These are phyloP conservation scores for Sphagnurus paluster DNA, from an alignment of 1,284 basidiomycete genomes.

Conservation along the genomic window DNA sequence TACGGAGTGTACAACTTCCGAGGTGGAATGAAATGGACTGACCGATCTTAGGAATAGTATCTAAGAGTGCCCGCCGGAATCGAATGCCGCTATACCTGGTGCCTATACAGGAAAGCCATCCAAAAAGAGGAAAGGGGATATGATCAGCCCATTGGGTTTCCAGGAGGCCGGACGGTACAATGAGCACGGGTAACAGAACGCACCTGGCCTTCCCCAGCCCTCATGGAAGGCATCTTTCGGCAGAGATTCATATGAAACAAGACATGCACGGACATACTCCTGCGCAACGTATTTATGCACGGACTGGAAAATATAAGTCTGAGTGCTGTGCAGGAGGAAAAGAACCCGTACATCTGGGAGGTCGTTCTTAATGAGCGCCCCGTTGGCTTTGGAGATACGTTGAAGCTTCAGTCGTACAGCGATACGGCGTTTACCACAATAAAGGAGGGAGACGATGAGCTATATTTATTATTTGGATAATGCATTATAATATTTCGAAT, in stretches of 20 bases:
- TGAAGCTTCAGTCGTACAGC: slow-evolving; percentile 61
- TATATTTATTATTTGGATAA: slow-evolving; percentile 23
- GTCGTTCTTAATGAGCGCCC: slow-evolving; percentile 60
- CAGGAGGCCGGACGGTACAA: background rate
- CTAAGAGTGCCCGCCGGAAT: slow-evolving; percentile 64
- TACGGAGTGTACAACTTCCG: background rate
- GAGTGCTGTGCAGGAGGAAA: background rate
- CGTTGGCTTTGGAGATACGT: slow-evolving; percentile 72
- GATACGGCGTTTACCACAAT: slow-evolving; percentile 68
- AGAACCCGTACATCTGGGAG: slow-evolving; percentile 61
- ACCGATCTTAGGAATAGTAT: slow-evolving; percentile 70
- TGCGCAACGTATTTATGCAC: slow-evolving; percentile 75
- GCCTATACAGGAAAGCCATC: slow-evolving; percentile 34
- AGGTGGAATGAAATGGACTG: slow-evolving; percentile 21
- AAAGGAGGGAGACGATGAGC: slow-evolving; percentile 54
- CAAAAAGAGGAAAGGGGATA: background rate
- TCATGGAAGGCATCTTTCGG: slow-evolving; percentile 72
- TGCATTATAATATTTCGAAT: too few species aligned
- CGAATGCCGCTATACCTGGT: slow-evolving; percentile 58
- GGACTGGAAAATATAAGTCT: slow-evolving; percentile 39
- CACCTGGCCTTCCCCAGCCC: slow-evolving; percentile 81
- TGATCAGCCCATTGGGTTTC: background rate
- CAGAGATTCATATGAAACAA: slow-evolving; percentile 75
- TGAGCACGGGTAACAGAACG: too few species aligned
- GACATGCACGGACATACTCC: slow-evolving; percentile 77